Evolutionary conservation across 2,329 filamentous ascomycete genomes (phyloP), one percentile per base, ranked within the genome.

Genomic region (Raffaelea albimanens): DNA sequence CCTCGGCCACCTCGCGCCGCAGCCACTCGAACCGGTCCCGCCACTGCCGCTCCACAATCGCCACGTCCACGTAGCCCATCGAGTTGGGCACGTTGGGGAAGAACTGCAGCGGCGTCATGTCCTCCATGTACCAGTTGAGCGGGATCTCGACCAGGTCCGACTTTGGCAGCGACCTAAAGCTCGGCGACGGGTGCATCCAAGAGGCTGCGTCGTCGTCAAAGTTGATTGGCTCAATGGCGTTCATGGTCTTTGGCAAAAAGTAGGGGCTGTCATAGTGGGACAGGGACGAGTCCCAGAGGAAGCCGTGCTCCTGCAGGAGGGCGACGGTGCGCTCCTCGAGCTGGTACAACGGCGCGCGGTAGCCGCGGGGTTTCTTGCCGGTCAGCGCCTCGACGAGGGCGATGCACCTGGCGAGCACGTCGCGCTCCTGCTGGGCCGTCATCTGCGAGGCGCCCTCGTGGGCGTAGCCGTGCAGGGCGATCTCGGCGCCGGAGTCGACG

Each of bases 211-310:
- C 74, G 60, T 82, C 75, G 5, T 59, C 63, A 13, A 83, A 85
- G 56, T 84, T 78, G 38, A 83, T 83, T 53, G 80, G 80, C 2
- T 75, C 80, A 79, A 80, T 83, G 2, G 66, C 66, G 50, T 83
- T 29, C 25, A 29, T 80, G 21, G 78, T 79, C 0, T 75, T 80
- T 1, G 79, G 66, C 1, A 83, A 65, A 64, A 72, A 83, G 53
- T 84, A 84, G 56, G 73, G 72, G 57, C 80, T 79, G 58, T 85
- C 82, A 46, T 84, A 69, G 57, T 83, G 79, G 45, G 67, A 73
- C 73, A 85, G 81, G 48, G 69, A 75, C 57, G 84, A 80, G 55
- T 85, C 80, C 57, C 85, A 85, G 52, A 83, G 80, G 51, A 85
- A 76, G 14, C 81, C 81, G 56, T 84, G 84, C 52, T 70, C 71